These are phyloP conservation scores for Saccharomyces hybrid DNA, from an alignment of 1,139 yeast species.

Conservation along the genomic window DNA sequence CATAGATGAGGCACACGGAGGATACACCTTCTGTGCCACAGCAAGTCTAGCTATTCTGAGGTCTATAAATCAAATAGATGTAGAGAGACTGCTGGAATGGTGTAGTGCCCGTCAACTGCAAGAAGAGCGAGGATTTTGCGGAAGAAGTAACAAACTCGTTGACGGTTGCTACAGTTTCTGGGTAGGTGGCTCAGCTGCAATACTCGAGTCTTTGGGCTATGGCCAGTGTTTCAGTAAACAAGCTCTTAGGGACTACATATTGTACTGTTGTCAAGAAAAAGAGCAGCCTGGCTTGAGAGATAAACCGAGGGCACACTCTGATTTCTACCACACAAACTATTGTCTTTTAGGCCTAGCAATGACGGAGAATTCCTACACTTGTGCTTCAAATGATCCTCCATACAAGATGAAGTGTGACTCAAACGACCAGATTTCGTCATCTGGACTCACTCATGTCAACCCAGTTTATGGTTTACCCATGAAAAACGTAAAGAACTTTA, in stretches of 20 bases:
- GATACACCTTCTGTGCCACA: slow-evolving; percentile 85
- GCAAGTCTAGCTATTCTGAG: slow-evolving; percentile 50
- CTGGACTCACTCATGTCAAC: slow-evolving; percentile 37
- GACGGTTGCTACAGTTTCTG: slow-evolving; percentile 96
- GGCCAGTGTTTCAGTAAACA: slow-evolving; percentile 42
- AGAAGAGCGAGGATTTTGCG: slow-evolving; percentile 80
- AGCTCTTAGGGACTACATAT: slow-evolving; percentile 56
- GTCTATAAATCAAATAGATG: slow-evolving; percentile 32
- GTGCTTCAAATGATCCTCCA: slow-evolving; percentile 26
- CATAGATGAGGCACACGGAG: slow-evolving; percentile 91
- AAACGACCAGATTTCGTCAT: slow-evolving; percentile 9
- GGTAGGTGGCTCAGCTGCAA: slow-evolving; percentile 81
- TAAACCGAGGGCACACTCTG: slow-evolving; percentile 77
- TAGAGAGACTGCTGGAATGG: slow-evolving; percentile 54
- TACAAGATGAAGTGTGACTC: slow-evolving; percentile 10
- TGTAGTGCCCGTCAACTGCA: slow-evolving; percentile 56
- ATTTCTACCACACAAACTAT: slow-evolving; percentile 88
- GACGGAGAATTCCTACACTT: slow-evolving; percentile 42
- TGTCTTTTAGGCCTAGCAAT: slow-evolving; percentile 69
- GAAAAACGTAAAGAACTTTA: slow-evolving; percentile 11
- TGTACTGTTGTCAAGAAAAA: slow-evolving; percentile 65
- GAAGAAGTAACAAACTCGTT: slow-evolving; percentile 86
- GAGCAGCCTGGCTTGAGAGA: slow-evolving; percentile 71
- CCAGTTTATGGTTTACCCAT: slow-evolving; percentile 62
- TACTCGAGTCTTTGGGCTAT: slow-evolving; percentile 33